Base-by-base conservation (phyloP, 2,329 filamentous ascomycete species). In the Endoconidiophora laricicola region DNA sequence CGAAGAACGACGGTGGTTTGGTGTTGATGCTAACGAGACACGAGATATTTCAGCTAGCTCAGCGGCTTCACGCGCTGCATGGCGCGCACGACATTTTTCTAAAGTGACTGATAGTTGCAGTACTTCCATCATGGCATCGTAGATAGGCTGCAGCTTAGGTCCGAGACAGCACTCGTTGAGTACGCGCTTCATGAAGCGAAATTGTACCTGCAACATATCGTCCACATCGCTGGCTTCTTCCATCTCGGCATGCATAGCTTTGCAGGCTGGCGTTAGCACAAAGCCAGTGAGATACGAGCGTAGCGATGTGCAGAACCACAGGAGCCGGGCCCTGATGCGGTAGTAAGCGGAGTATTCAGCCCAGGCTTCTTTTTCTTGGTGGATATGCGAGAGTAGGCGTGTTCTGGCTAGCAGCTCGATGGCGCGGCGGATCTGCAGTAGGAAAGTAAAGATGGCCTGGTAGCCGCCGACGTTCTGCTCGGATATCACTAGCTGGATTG, bases 281-380 rank as follows among this genome's bases (percentile, higher is more conserved):
- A 86, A 72, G 14, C 78, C 81, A 3, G 79, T 80, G 3, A 94
- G 66, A 59, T 94, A 91, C 6, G 79, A 79, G 58, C 86, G 81
- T 1, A 94, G 58, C 0, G 74, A 77, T 55, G 80, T 81, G 55
- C 76, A 75, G 63, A 94, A 90, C 82, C 85, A 90, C 9, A 87
- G 66, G 3, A 94, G 69, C 46, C 74, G 77, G 26, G 79, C 76
- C 37, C 84, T 78, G 6, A 90, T 66, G 14, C 70, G 66, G 60
- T 76, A 79, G 58, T 74, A 80, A 2, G 68, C 56, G 0, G 68
- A 66, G 12, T 66, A 65, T 46, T 71, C 70, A n/a, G 62, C 58
- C 57, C 63, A 65, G 22, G 58, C 57, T 18, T 64, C 61, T 29
- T 60, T 55, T 41, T 67, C 62, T 33, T 61, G 60, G 29, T 33